Evolutionary conservation across 257 asterid genomes (phyloP).

Genomic region (Coffea canephora): DNA sequence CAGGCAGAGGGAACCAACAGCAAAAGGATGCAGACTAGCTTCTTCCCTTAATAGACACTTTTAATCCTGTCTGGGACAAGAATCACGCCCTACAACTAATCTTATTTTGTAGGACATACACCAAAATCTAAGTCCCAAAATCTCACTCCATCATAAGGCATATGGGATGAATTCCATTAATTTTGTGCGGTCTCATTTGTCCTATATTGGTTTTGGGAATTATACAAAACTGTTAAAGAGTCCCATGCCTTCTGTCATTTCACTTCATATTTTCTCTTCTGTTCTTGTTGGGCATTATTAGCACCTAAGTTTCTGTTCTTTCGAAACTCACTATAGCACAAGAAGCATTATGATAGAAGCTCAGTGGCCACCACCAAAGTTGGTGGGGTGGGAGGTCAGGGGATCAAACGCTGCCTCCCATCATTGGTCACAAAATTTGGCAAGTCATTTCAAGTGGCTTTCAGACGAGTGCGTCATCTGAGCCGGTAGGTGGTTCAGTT

Average conservation of each 20-base stretch:
- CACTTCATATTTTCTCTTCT: background rate
- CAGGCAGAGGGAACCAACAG: constrained; percentile 19
- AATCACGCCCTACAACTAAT: constrained; percentile 18
- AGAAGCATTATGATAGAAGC: no score
- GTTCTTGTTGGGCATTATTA: background rate
- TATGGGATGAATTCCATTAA: constrained; percentile 7
- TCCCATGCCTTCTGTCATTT: constrained; percentile 8
- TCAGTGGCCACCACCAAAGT: no score
- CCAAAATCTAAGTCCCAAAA: background rate
- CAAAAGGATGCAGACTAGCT: constrained; percentile 15
- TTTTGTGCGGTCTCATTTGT: constrained; percentile 17
- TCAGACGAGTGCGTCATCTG: no score
- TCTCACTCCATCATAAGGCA: constrained; percentile 7
- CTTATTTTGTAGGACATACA: constrained; percentile 14
- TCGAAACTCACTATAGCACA: background rate
- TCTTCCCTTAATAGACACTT: background rate
- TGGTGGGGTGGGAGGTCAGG: no score
- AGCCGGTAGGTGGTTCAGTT: no score
- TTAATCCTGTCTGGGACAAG: constrained; percentile 22
- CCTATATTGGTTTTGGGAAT: background rate
- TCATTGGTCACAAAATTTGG: no score
- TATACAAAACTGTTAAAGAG: background rate
- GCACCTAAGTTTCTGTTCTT: background rate
- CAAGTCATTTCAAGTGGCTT: no score
- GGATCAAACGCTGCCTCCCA: no score